phyloP scores from a whole-genome alignment of 2,329 filamentous ascomycete genomes.

The Truncatella angustata region DNA sequence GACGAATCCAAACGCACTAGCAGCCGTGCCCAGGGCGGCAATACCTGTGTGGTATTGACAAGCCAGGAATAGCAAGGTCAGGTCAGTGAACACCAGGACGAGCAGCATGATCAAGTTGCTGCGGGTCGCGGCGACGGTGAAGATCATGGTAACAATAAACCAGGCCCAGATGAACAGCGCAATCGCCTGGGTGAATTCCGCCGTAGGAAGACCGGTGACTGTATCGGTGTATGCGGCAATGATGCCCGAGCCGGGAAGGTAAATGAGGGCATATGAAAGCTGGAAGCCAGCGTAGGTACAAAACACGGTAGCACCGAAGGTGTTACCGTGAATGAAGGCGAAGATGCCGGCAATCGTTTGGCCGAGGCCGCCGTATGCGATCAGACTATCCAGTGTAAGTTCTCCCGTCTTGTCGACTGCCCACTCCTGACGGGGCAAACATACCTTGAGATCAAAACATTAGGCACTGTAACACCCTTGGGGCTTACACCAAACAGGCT shows the following conservation, averaged over 20 bases:
- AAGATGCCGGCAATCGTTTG: conserved; percentile 24
- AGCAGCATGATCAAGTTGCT: conserved; percentile 4
- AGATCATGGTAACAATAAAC: conserved; percentile 43
- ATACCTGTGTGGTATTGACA: background rate
- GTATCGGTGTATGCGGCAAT: conserved; percentile 33
- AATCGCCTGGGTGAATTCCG: conserved; percentile 39
- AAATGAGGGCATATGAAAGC: conserved; percentile 36
- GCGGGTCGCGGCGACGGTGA: conserved; percentile 4
- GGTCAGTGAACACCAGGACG: conserved; percentile 3
- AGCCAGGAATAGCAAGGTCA: background rate
- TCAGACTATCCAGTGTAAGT: too few species aligned
- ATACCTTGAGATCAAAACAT: conserved; percentile 26
- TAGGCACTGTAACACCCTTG: conserved; percentile 18
- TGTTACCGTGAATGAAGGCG: conserved; percentile 23
- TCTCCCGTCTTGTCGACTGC: too few species aligned
- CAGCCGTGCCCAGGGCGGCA: background rate
- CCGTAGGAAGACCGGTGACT: conserved; percentile 20
- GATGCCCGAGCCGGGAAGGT: conserved; percentile 34
- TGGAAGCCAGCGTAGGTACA: conserved; percentile 38
- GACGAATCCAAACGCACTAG: background rate
- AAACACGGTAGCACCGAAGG: conserved; percentile 36
- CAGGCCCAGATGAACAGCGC: conserved; percentile 83
- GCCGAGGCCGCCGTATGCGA: conserved; percentile 34
- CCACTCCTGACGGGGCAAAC: too few species aligned
- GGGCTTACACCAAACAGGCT: conserved; percentile 21